Conservation (phyloP, 176 grass and related monocot genomes). For the Oropetium thomaeum region DNA sequence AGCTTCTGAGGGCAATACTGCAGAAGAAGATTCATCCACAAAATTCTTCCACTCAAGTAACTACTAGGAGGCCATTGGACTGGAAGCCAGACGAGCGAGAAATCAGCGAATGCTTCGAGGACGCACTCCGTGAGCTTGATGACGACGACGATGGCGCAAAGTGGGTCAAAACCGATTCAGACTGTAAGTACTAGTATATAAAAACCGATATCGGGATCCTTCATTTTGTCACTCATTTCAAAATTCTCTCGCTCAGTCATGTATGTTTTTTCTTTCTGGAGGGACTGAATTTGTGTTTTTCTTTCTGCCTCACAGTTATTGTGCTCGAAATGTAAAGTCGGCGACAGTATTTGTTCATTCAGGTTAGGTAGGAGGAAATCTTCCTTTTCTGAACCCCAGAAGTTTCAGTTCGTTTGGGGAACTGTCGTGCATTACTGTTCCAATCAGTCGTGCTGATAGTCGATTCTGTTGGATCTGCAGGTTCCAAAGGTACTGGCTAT, state of each 20-base stretch:
- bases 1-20: constrained; percentile 72
- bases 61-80: constrained; percentile 48
- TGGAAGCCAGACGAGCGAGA: constrained; percentile 48
- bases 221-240: neutral
- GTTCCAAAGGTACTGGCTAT: constrained; percentile 37
- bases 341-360: constrained; percentile 24
- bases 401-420: neutral
- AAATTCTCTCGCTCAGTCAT: constrained; percentile 3
- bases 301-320: constrained; percentile 54
- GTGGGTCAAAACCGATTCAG: constrained; percentile 94
- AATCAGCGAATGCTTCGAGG: constrained; percentile 30
- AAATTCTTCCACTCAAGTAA: constrained; percentile 29
- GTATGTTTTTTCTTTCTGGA: neutral
- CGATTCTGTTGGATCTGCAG: constrained; percentile 12
- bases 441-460: neutral
- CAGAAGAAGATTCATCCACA: constrained; percentile 85
- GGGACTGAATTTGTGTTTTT: constrained; percentile 5
- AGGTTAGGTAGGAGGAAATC: constrained; percentile 38
- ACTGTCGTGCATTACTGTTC: too few species aligned
- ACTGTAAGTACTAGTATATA: constrained; percentile 75
- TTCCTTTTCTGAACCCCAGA: neutral
- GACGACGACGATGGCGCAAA: constrained; percentile 58
- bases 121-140: constrained; percentile 38
- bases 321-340: constrained; percentile 69
- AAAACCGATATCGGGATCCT: neutral